Evolutionary conservation across 495 filamentous ascomycete genomes (phyloP), one percentile per base, ranked within the genome.

Genomic region (Podospora sp.): DNA sequence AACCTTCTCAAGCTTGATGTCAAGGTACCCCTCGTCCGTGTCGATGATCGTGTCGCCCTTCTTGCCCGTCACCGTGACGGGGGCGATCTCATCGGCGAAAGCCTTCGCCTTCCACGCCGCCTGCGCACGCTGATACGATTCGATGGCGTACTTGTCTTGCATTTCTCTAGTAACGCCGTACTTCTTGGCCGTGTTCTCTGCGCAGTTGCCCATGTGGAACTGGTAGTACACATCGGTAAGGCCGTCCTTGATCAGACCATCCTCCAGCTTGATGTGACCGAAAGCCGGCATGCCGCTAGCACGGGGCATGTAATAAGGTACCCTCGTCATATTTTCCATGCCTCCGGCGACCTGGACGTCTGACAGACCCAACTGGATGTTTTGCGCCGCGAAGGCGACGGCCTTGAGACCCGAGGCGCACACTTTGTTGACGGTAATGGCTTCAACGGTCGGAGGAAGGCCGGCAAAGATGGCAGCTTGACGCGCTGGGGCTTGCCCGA

Each of bases 141-240:
- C 85, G 70, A 97, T 92, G 12, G 95, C 92, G 75, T 95, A 99
- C 56, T 89, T 81, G 70, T 99, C 95, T 81, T 99, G 95, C 68
- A 88, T 88, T 73, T 95, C 89, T 16, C 95, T 83, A 0, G 89
- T 88, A 60, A 99, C 86, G 0, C 86, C 79, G 73, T 92, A 85
- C 69, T 96, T 94, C 83, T 94, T 95, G 5, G 92, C 94, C 14
- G 94, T 97, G 65, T 90, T 89, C 82, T 99, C 95, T n/a, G 94
- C 95, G 73, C 95, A 99, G 65, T 93, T 91, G 8, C 95, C 95
- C 95, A 99, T 99, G 75, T 97, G 94, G 73, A 97, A 89, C 73
- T 96, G 85, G 76, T 96, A 92, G 78, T 97, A 99, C 24, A 97
- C 93, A 79, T 99, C 95, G 86, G 93, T 97, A 49, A 99, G 81